Percentiles rank a stretch among this genome's conserved stretches.
phyloP scores from a whole-genome alignment of 805 yeast genomes.

The Ogataea ramenticola region DNA sequence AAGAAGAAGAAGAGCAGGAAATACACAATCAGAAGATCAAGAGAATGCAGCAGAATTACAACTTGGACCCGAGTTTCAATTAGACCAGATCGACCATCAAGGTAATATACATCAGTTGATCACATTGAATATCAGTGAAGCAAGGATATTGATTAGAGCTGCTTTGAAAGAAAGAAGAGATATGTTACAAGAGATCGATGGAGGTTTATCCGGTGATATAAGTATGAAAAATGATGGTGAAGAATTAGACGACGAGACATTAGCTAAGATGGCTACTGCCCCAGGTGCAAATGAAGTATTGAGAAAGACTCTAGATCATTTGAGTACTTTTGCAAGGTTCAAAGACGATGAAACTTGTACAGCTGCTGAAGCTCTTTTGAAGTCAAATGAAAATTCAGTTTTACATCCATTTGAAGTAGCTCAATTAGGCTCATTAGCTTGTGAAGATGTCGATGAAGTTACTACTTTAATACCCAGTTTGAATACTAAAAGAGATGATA shows the following conservation, averaged over 20 bases:
- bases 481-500: constrained; percentile 71
- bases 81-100: constrained; percentile 71
- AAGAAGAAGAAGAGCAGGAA: constrained; percentile 62
- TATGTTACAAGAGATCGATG: constrained; percentile 35
- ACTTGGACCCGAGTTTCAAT: constrained; percentile 88
- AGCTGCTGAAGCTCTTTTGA: constrained; percentile 84
- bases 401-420: constrained; percentile 95
- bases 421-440: constrained; percentile 76
- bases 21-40: constrained; percentile 67
- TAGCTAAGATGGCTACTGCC: constrained; percentile 45
- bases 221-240: constrained; percentile 8
- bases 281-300: constrained; percentile 82
- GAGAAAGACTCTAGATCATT: constrained; percentile 84
- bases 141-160: constrained; percentile 82
- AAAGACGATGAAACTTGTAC: constrained; percentile 88
- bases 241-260: constrained; percentile 39
- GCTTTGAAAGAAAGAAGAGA: constrained; percentile 72
- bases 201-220: constrained; percentile 6
- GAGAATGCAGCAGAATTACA: constrained; percentile 85
- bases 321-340: constrained; percentile 81
- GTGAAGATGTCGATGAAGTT: constrained; percentile 97
- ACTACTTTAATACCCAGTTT: constrained; percentile 89
- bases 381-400: constrained; percentile 61
- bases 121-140: constrained; percentile 83
- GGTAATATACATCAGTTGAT: constrained; percentile 73